Base-by-base conservation (phyloP, 352 stramenopile genomes). In the Globisporangium heterothallicum region DNA sequence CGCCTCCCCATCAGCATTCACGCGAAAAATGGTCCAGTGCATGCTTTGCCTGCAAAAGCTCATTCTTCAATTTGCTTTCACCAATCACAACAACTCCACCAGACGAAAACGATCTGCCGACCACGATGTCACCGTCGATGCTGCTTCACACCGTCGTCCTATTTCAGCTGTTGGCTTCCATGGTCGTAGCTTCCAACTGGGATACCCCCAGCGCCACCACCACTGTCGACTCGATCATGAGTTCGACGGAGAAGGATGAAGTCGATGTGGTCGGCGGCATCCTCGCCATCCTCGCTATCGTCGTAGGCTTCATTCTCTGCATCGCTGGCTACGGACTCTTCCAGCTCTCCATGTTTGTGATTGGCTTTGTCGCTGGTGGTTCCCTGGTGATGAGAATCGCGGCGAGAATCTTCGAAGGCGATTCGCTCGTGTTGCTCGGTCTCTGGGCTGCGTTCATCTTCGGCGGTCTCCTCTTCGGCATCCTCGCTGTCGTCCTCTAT, bases 371-470 rank as follows among this genome's bases (percentile, higher is more conserved):
- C 12, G 14, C 12, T 10, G n/a, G 14, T 18, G 32, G 32, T 5
- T 10, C n/a, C n/a, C 32, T 38, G 4, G 32, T 16, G 14, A 16
- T 16, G 32, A 10, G n/a, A 16, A 38, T 38, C 14, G 32, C 32
- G 12, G 32, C 32, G 32, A 18, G n/a, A 18, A 18, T 38, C 3
- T 38, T 38, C 32, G 32, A 38, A 38, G 4, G n/a, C 32, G 32
- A 16, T 16, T 38, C n/a, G n/a, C n/a, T 38, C 8, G 32, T 10
- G 12, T 38, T 38, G 14, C 32, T 18, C 32, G 32, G 32, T 16
- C 14, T 18, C 32, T 38, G 14, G 32, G 32, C 14, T 38, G 59
- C 64, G 8, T 42, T 72, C 7, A 74, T 78, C 32, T 16, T 38
- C 2, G 14, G 14, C n/a, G 32, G 32, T 5, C n/a, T 16, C 12